phyloP scores from a whole-genome alignment of 2,329 filamentous ascomycete genomes.

The Colletotrichum lentis region DNA sequence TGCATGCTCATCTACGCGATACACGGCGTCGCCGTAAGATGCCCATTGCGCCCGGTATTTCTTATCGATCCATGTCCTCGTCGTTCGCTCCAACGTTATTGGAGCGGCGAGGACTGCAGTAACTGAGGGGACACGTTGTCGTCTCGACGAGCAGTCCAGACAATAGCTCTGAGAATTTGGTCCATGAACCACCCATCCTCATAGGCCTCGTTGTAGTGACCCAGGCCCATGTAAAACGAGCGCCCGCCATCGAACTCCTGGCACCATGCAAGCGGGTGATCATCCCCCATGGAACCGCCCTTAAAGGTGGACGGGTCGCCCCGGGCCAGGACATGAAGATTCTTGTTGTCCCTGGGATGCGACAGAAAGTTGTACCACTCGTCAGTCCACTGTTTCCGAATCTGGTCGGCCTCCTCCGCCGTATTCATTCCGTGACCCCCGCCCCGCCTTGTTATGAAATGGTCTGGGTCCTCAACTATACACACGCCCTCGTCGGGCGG shows the following conservation, averaged over 20 bases:
- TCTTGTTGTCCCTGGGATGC: constrained; percentile 43
- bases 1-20: neutral
- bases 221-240: constrained; percentile 53
- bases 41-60: neutral
- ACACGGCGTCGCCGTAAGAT: constrained; percentile 17
- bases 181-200: constrained; percentile 43
- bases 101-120: no score
- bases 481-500: constrained; percentile 48
- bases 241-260: constrained; percentile 50
- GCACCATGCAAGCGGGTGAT: constrained; percentile 53
- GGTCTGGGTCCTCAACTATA: constrained; percentile 42
- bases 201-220: constrained; percentile 53
- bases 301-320: constrained; percentile 49
- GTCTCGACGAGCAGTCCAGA: constrained; percentile 33
- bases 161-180: constrained; percentile 28
- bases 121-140: neutral
- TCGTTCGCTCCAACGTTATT: neutral
- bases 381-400: constrained; percentile 46
- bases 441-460: constrained; percentile 44
- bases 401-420: neutral
- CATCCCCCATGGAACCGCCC: constrained; percentile 48
- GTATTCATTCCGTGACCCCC: constrained; percentile 22
- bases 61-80: neutral
- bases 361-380: constrained; percentile 56
- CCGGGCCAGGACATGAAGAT: constrained; percentile 47